phyloP scores from a whole-genome alignment of 805 yeast species.

The Kluyveromyces siamensis region DNA sequence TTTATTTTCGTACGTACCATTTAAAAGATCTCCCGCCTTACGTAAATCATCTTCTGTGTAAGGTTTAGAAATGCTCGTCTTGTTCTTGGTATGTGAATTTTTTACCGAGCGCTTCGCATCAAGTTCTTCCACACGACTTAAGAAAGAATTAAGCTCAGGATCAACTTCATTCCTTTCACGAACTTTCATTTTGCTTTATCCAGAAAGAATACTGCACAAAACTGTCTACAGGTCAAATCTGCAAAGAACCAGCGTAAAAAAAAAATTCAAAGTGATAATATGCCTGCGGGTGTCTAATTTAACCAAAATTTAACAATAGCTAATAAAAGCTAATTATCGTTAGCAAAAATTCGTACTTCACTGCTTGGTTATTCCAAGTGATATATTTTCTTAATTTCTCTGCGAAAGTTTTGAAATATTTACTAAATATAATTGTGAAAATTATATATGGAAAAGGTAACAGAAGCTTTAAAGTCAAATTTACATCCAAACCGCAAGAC shows the following conservation, averaged over 20 bases:
- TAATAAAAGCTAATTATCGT: no score
- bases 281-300: no score
- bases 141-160: constrained; percentile 16
- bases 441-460: not conserved
- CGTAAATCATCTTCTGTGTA: constrained; percentile 11
- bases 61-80: constrained; percentile 1
- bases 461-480: not conserved
- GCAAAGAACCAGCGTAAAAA: not conserved
- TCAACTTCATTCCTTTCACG: constrained; percentile 3
- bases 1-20: constrained; percentile 7
- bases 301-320: no score
- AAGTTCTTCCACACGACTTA: constrained; percentile 21
- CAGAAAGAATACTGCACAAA: not conserved
- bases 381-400: not conserved
- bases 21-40: constrained; percentile 12
- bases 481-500: no score
- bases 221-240: not conserved
- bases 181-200: not conserved
- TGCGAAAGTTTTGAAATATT: not conserved
- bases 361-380: not conserved
- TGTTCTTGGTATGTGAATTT: constrained; percentile 3
- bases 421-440: not conserved
- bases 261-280: no score
- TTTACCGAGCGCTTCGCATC: constrained; percentile 9
- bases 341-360: not conserved